Evolutionary conservation across 306 rosid species (phyloP).

Genomic region (Rosa lucieae): DNA sequence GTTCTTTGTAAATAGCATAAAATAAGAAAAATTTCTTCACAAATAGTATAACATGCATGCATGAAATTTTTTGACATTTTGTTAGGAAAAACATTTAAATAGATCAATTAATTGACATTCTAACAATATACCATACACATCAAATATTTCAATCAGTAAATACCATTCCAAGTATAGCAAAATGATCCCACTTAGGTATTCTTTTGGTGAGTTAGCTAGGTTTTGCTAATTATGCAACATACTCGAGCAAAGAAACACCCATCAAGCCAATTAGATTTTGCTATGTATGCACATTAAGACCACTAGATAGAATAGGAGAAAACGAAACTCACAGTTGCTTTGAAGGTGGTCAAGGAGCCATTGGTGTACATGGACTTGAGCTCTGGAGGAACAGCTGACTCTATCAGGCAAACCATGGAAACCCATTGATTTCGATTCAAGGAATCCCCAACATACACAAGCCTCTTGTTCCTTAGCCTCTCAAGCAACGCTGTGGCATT

Average conservation of each 20-base stretch:
- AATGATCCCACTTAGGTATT: not conserved
- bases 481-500: slow-evolving; percentile 76
- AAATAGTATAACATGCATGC: no score
- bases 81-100: no score
- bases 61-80: no score
- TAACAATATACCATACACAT: no score
- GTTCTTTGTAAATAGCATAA: no score
- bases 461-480: slow-evolving; percentile 78
- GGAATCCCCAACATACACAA: slow-evolving; percentile 87
- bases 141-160: not conserved
- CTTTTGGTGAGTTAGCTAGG: no score
- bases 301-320: not conserved
- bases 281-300: not conserved
- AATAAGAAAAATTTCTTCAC: no score
- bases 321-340: slow-evolving; percentile 50
- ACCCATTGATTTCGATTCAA: slow-evolving; percentile 93
- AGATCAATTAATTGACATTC: no score
- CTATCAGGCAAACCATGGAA: slow-evolving; percentile 83
- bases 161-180: not conserved
- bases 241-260: not conserved
- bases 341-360: slow-evolving; percentile 72
- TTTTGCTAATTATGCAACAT: not conserved
- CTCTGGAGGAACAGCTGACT: slow-evolving; percentile 36
- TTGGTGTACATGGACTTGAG: slow-evolving; percentile 63
- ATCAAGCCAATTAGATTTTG: not conserved